Base-by-base conservation (phyloP, 805 yeast species). In the Ogataea allantospora region DNA sequence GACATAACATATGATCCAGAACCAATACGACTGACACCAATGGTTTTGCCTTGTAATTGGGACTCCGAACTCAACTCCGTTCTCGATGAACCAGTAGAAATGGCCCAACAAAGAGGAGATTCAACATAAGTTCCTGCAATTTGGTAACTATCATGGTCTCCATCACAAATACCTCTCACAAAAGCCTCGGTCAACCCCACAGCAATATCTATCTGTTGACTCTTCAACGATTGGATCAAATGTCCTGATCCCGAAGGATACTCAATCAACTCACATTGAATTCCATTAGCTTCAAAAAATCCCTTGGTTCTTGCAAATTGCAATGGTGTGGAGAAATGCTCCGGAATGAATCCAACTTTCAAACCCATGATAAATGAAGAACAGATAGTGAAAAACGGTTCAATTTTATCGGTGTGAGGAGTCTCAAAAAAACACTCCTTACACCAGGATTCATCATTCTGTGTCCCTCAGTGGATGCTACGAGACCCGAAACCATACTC, bases 1-100 rank as follows among this genome's bases (percentile, higher is more conserved):
- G 95, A 76, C 96, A 88, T 88, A 25, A 88, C 88, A 52, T 84
- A 85, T 1, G 95, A 86, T 0, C 97, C 97, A 14, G 88, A 80
- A 1, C 97, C 97, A 53, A 88, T 82, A 55, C 96, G 71, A 25
- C 88, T 78, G 13, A 89, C 87, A 2, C 95, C 95, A 43, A 89
- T 82, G 23, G 58, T 71, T 46, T 70, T 70, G 9, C 82, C 84
- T 11, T 40, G 46, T 43, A 88, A 70, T 44, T 82, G 78, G 1
- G 65, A 62, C 21, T 73, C 67, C 3, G 60, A 53, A n/a, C 57
- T 65, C 39, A 85, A 50, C 10, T 81, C 88, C 9, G 62, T 56
- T 25, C 95, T 68, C 28, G 72, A 47, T 29, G 54, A 60, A 4
- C 96, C 96, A 0, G 95, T 82, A 42, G 89, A 80, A 31, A 88